Percentiles rank a stretch among this genome's conserved stretches.
Evolutionary conservation across 2,329 filamentous ascomycete species (phyloP).

Genomic region (Calonectria honghensis): DNA sequence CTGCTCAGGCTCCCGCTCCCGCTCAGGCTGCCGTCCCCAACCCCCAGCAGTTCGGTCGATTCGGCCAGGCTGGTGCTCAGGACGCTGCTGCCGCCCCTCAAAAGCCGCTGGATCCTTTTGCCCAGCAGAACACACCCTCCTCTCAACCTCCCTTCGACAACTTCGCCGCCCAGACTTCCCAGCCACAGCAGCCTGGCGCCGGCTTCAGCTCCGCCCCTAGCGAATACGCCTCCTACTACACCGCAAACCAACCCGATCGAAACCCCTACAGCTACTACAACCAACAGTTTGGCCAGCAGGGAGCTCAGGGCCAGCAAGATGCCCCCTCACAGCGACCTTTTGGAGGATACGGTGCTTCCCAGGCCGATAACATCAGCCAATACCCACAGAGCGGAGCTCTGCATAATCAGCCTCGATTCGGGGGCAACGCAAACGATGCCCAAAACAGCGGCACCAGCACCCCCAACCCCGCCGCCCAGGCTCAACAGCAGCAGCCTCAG

Average conservation of each 20-base stretch:
- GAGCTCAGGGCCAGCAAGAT: constrained; percentile 83
- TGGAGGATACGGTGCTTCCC: constrained; percentile 82
- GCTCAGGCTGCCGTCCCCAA: constrained; percentile 72
- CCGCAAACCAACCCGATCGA: constrained; percentile 82
- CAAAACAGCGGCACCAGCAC: constrained; percentile 94
- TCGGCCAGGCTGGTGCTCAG: constrained; percentile 76
- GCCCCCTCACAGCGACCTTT: constrained; percentile 82
- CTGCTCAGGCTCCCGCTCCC: constrained; percentile 47
- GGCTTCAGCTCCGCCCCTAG: constrained; percentile 83
- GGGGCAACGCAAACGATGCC: constrained; percentile 76
- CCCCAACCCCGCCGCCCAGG: constrained; percentile 83
- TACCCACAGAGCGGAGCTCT: constrained; percentile 82
- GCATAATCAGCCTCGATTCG: constrained; percentile 76
- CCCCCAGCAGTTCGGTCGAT: constrained; percentile 82
- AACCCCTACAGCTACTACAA: constrained; percentile 89
- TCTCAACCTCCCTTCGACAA: constrained; percentile 76
- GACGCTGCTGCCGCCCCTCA: constrained; percentile 75
- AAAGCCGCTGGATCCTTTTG: constrained; percentile 92
- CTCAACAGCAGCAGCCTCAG: constrained; percentile 68
- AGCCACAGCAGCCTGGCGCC: constrained; percentile 77
- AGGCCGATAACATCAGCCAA: constrained; percentile 78
- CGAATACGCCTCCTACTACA: constrained; percentile 92
- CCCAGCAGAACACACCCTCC: constrained; percentile 78
- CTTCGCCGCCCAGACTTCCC: constrained; percentile 75
- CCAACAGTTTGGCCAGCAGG: constrained; percentile 74